These are phyloP conservation scores for Lasiodiplodia theobromae DNA, from an alignment of 2,329 filamentous ascomycete genomes.

Conservation along the genomic window DNA sequence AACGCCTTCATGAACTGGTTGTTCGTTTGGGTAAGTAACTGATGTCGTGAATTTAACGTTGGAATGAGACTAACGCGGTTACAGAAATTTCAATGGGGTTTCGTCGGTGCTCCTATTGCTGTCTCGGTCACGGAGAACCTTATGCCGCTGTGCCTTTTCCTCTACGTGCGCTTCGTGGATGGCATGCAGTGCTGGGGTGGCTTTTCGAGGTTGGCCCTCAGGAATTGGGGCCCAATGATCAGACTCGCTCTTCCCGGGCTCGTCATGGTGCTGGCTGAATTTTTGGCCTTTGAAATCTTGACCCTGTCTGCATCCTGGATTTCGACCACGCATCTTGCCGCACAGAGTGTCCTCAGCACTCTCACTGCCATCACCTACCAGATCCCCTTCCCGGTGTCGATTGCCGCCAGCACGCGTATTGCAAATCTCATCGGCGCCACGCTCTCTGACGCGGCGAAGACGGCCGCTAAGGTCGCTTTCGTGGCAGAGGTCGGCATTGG, in stretches of 20 bases:
- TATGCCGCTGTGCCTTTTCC: constrained; percentile 73
- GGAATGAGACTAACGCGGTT: background rate
- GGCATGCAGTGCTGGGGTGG: constrained; percentile 83
- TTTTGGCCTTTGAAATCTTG: constrained; percentile 48
- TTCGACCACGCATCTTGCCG: constrained; percentile 80
- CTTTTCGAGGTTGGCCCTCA: constrained; percentile 70
- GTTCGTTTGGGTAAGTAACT: constrained; percentile 71
- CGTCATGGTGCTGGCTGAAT: constrained; percentile 83
- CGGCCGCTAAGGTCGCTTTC: constrained; percentile 79
- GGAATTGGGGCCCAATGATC: constrained; percentile 85
- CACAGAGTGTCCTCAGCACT: constrained; percentile 79
- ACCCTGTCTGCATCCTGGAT: constrained; percentile 83
- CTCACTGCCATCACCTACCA: constrained; percentile 84
- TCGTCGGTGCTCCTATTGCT: constrained; percentile 80
- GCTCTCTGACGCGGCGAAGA: constrained; percentile 79
- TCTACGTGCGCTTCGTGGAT: constrained; percentile 73
- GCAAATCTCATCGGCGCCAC: constrained; percentile 92
- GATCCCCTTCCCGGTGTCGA: constrained; percentile 88
- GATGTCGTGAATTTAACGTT: background rate
- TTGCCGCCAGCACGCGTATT: constrained; percentile 85
- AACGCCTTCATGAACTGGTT: constrained; percentile 83
- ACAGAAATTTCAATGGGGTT: constrained; percentile 54
- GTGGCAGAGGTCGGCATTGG: constrained; percentile 74
- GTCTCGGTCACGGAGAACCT: constrained; percentile 78
- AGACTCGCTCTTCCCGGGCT: constrained; percentile 88